Evolutionary conservation across 176 grass and related monocot genomes (phyloP).

Genomic region (Elaeis guineensis): DNA sequence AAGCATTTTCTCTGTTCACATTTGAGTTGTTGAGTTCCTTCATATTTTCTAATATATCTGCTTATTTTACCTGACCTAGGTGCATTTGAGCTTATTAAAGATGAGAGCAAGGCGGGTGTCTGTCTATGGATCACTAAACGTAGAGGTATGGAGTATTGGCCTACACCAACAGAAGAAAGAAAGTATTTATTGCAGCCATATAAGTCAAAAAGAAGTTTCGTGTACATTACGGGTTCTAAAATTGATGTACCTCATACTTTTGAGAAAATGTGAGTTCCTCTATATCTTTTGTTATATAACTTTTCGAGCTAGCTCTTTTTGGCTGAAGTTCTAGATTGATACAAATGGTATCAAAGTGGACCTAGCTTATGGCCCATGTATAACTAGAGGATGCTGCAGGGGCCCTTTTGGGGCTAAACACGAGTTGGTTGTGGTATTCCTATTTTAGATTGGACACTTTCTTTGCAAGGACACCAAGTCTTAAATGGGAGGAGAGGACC

Average conservation of each 20-base stretch:
- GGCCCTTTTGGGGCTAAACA: too few relatives aligned
- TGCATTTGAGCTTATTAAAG: slow-evolving; percentile 76
- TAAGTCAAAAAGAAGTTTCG: slow-evolving; percentile 46
- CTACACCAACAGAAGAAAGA: slow-evolving; percentile 47
- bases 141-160: slow-evolving; percentile 92
- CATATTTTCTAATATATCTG: neutral
- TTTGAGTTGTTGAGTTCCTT: too few relatives aligned
- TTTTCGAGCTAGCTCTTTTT: neutral
- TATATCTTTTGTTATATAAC: slow-evolving; percentile 8
- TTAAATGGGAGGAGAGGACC: too few relatives aligned
- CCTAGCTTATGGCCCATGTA: too few relatives aligned
- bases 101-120: slow-evolving; percentile 90
- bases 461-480: too few relatives aligned
- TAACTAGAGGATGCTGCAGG: too few relatives aligned
- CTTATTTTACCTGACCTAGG: slow-evolving; percentile 26
- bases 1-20: too few relatives aligned
- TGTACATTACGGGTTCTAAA: slow-evolving; percentile 40
- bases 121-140: slow-evolving; percentile 88
- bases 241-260: slow-evolving; percentile 54
- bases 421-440: too few relatives aligned
- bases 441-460: too few relatives aligned
- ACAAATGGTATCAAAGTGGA: too few relatives aligned
- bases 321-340: too few relatives aligned
- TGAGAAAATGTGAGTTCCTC: slow-evolving; percentile 84
- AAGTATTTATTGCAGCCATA: slow-evolving; percentile 43